Evolutionary conservation across 2,329 filamentous ascomycete genomes (phyloP), one percentile per base, ranked within the genome.

Genomic region (Ophiostoma sp.): DNA sequence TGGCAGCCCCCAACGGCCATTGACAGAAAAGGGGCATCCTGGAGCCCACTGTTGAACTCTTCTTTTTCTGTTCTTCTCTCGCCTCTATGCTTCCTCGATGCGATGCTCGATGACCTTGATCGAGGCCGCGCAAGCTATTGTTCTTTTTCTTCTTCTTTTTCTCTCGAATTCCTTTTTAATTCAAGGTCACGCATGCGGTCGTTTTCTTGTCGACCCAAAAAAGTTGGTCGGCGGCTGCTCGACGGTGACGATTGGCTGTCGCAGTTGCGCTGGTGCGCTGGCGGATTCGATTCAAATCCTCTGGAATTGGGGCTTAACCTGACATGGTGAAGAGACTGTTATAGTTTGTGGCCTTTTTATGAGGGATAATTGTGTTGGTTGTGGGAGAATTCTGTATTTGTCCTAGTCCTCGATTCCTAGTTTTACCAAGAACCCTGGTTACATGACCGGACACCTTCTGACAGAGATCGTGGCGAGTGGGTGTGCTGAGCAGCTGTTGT

Each of bases 181-280:
- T 25, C n/a, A 25, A n/a, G 55, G 52, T 12, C 52, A 12, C 28
- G 28, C 17, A 59, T 59, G 8, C 28, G 55, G 55, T n/a, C 28
- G 9, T 12, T 55, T 55, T 22, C 22, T 55, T 59, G 28, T 59
- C 17, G 55, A 59, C 31, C 31, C 42, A 12, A 8, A 22, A 63
- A 36, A 64, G 19, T 25, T 28, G 2, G 36, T 69, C 45, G 31
- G 71, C 71, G 71, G 71, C 64, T 72, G 52, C 48, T 48, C 63
- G 64, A 36, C 45, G 7, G 8, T 31, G 63, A 69, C 52, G 39
- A 72, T 72, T 72, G 71, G 71, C 50, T 69, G 45, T 39, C 45
- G 28, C 3, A 19, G 11, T 11, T 15, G 22, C 3, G 57, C 28
- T 12, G 52, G 25, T 15, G 22, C 3, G 57, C 28, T 12, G 52